A percentile compares a stretch with the other conserved stretches of the same genome.
Evolutionary conservation across 2,329 filamentous ascomycete genomes (phyloP).

Genomic region (Penicillium sp.): DNA sequence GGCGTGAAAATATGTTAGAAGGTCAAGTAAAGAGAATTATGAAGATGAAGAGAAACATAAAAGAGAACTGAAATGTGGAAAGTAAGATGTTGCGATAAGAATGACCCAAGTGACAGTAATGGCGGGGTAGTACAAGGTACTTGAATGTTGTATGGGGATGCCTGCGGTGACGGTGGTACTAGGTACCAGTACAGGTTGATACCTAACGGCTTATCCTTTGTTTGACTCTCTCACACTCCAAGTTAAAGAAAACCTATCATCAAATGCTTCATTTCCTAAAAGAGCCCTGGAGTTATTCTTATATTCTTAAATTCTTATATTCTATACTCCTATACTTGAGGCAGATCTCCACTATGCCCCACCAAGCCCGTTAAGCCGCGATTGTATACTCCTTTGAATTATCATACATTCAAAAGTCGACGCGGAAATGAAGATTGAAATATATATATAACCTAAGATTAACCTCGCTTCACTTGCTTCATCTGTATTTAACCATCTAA

Average conservation of each 20-base stretch:
- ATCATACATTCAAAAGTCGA: neutral
- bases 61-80: neutral
- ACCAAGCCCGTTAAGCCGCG: neutral
- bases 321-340: neutral
- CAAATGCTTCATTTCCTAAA: neutral
- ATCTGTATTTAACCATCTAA: neutral
- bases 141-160: neutral
- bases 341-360: constrained; percentile 6
- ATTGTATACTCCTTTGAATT: neutral
- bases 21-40: neutral
- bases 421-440: neutral
- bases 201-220: neutral
- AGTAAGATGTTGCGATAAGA: constrained; percentile 1
- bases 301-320: no score
- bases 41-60: neutral
- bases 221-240: neutral
- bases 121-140: constrained; percentile 11
- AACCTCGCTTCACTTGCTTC: neutral
- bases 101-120: constrained; percentile 9
- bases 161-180: neutral
- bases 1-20: neutral
- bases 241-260: neutral
- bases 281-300: neutral
- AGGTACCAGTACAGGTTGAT: neutral
- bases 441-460: neutral